A percentile compares a stretch with the other conserved stretches of the same genome.
These are phyloP conservation scores for Aspergillus transmontanensis DNA, from an alignment of 2,329 filamentous ascomycete genomes.

Conservation along the genomic window DNA sequence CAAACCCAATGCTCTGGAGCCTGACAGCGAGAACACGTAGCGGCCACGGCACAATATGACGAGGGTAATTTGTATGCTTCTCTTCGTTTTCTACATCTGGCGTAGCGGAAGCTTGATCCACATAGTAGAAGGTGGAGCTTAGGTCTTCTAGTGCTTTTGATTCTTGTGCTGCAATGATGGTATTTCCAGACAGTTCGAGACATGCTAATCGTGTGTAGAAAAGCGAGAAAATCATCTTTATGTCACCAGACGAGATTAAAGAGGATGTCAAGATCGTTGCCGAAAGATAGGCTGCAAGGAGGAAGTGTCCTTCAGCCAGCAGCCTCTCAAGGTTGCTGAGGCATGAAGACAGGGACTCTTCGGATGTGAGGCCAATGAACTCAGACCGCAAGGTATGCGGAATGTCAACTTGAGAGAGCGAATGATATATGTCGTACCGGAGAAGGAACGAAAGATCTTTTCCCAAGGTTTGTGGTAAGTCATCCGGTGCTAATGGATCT, in stretches of 20 bases:
- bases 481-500: conserved; percentile 37
- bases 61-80: conserved; percentile 65
- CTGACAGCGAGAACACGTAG: conserved; percentile 81
- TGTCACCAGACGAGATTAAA: conserved; percentile 52
- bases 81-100: conserved; percentile 60
- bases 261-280: conserved; percentile 47
- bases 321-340: conserved; percentile 61
- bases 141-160: conserved; percentile 65
- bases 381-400: conserved; percentile 70
- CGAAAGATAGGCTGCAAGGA: conserved; percentile 66
- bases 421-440: conserved; percentile 79
- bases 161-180: conserved; percentile 67
- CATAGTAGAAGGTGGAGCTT: conserved; percentile 57
- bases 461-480: conserved; percentile 44
- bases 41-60: conserved; percentile 81
- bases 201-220: conserved; percentile 81
- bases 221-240: conserved; percentile 70
- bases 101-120: conserved; percentile 31
- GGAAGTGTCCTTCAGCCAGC: conserved; percentile 73
- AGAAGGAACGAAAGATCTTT: conserved; percentile 83
- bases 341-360: conserved; percentile 53
- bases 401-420: conserved; percentile 65
- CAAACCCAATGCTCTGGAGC: conserved; percentile 82
- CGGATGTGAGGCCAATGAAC: conserved; percentile 62
- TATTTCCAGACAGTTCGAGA: conserved; percentile 75